Percentiles rank a stretch among this genome's conserved stretches.
These are phyloP conservation scores for Malus hybrid DNA, from an alignment of 331 rosid genomes.

Conservation along the genomic window DNA sequence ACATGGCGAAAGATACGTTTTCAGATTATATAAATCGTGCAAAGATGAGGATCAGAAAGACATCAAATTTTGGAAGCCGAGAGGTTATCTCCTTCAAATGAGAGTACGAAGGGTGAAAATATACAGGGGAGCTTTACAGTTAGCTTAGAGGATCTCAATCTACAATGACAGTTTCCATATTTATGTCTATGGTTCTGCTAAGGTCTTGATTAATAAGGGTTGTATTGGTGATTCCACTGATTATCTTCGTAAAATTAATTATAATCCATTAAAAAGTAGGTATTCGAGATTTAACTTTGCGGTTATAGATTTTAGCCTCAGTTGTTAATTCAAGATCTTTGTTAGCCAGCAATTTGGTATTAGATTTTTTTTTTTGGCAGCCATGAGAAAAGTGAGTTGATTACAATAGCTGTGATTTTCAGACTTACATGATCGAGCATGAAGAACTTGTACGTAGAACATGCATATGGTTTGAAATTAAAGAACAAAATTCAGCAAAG, in stretches of 20 bases:
- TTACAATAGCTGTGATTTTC: neutral
- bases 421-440: neutral
- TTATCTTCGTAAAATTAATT: neutral
- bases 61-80: constrained; percentile 8
- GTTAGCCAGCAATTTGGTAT: neutral
- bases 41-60: constrained; percentile 4
- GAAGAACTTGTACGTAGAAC: neutral
- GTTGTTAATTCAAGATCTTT: neutral
- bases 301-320: neutral
- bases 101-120: neutral
- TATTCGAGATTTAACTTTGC: neutral
- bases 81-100: neutral
- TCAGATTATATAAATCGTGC: constrained; percentile 11
- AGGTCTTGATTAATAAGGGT: neutral
- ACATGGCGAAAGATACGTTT: neutral
- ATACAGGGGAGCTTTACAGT: neutral
- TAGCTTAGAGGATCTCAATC: neutral
- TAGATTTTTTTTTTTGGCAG: neutral
- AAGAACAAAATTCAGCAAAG: neutral
- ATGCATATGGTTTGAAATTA: neutral
- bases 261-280: neutral
- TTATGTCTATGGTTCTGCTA: neutral
- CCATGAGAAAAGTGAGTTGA: too few species aligned
- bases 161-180: neutral
- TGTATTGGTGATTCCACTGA: neutral